Evolutionary conservation across 768 basidiomycete species (phyloP).

Genomic region (Boletus subparvulus): DNA sequence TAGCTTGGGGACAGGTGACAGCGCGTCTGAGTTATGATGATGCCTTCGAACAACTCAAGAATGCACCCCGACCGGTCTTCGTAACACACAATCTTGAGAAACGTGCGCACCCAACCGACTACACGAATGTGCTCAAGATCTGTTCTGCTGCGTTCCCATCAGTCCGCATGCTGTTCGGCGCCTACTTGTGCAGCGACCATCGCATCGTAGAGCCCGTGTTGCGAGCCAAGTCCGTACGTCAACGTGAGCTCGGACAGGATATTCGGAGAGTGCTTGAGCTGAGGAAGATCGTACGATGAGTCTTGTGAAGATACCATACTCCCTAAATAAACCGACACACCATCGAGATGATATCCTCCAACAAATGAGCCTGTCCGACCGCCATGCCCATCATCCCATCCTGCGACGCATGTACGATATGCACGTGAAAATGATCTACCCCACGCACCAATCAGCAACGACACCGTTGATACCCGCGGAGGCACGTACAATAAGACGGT

Average conservation of each 20-base stretch:
- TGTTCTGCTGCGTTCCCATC: neutral
- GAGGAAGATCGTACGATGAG: slow-evolving; percentile 20
- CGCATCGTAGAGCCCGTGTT: slow-evolving; percentile 63
- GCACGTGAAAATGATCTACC: slow-evolving; percentile 91
- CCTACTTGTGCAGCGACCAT: slow-evolving; percentile 40
- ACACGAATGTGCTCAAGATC: neutral
- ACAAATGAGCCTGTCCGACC: slow-evolving; percentile 88
- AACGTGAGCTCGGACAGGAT: slow-evolving; percentile 72
- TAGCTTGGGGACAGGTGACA: no score
- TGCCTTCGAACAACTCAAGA: no score
- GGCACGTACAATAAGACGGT: slow-evolving; percentile 82
- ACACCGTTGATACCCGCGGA: neutral
- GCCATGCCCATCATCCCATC: slow-evolving; percentile 62
- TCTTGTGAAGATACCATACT: no score
- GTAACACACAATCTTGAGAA: neutral
- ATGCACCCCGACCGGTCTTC: no score
- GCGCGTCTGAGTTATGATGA: no score
- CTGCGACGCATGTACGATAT: slow-evolving; percentile 78
- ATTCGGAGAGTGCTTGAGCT: slow-evolving; percentile 62
- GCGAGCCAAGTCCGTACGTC: slow-evolving; percentile 80
- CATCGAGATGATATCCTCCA: slow-evolving; percentile 89
- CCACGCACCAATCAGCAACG: neutral
- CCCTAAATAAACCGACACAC: slow-evolving; percentile 39
- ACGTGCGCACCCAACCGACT: neutral
- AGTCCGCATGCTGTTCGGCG: neutral